Evolutionary conservation across 2,329 filamentous ascomycete species (phyloP), one percentile per base, ranked within the genome.

Genomic region (Fusarium sp.): DNA sequence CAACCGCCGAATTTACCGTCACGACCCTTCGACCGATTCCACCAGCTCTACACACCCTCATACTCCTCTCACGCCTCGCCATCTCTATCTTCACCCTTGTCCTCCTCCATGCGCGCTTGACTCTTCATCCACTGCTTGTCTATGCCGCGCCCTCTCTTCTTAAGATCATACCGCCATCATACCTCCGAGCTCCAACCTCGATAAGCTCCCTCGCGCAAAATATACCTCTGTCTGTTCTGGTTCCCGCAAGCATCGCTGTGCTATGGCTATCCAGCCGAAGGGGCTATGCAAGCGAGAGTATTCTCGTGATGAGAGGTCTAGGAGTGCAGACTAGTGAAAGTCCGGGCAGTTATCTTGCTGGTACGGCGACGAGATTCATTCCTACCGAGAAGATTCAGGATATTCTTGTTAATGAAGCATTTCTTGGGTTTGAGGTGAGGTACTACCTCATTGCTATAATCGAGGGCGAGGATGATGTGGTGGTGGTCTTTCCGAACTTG

Each of bases 321-420:
- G 96, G 96, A 10, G 90, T 99, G 51, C 96, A 99, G 82, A 97
- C 93, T 4, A 90, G 88, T 10, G 90, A 88, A 27, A 89, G 90
- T 11, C 63, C 78, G 6, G 64, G 63, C 17, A 91, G 89, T 11
- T 93, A 92, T 73, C 83, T 94, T 35, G 77, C 78, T 5, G 72
- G 77, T 18, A 71, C 76, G 43, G 78, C 80, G 54, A 85, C 85
- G 73, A 79, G 86, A 56, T 86, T 90, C 78, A 98, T 99, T 60
- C 95, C 96, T 1, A 97, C 95, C 1, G 92, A 91, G 42, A 90
- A 93, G 79, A 96, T 99, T 58, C 92, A 92, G 76, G 96, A 99
- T 77, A 90, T 99, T 57, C 88, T 97, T 53, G 92, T 99, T 49
- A 94, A 97, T 77, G 96, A 99, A 82, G 96, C 94, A 5, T 98